Conservation (phyloP, 2,329 filamentous ascomycete species). For the Colletotrichum tropicicola region DNA sequence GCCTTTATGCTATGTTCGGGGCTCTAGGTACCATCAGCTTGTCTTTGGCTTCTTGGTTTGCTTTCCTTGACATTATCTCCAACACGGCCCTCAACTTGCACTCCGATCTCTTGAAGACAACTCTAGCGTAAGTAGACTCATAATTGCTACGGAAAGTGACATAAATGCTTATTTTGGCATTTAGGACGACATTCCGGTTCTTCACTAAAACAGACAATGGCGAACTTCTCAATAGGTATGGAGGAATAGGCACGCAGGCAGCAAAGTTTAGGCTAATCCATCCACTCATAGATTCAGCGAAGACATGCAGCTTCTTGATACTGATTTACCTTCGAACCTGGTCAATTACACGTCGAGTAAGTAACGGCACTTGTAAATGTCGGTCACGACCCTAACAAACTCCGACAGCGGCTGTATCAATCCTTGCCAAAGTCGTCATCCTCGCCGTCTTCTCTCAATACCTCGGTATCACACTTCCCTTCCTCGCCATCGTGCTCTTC, state of each 20-base stretch:
- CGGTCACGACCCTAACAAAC: neutral
- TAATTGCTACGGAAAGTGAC: neutral
- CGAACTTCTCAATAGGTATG: constrained; percentile 9
- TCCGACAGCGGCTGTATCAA: neutral
- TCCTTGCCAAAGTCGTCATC: neutral
- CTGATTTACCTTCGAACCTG: constrained; percentile 13
- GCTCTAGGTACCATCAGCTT: neutral
- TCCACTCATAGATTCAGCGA: neutral
- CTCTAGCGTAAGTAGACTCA: neutral
- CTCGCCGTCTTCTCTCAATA: constrained; percentile 24
- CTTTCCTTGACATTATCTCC: constrained; percentile 11
- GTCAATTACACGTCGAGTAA: constrained; percentile 23
- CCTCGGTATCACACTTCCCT: constrained; percentile 38
- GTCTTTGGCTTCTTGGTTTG: constrained; percentile 13
- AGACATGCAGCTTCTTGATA: constrained; percentile 25
- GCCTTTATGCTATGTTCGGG: constrained; percentile 10
- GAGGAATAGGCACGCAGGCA: neutral
- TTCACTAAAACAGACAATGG: constrained; percentile 7
- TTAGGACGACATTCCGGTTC: neutral
- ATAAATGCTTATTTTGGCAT: neutral
- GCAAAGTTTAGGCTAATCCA: neutral
- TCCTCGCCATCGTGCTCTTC: constrained; percentile 36
- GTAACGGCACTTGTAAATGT: neutral
- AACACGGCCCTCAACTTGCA: constrained; percentile 23
- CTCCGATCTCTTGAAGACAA: constrained; percentile 7